phyloP scores from a whole-genome alignment of 1,284 basidiomycete genomes.

The Cystobasidium slooffiae region DNA sequence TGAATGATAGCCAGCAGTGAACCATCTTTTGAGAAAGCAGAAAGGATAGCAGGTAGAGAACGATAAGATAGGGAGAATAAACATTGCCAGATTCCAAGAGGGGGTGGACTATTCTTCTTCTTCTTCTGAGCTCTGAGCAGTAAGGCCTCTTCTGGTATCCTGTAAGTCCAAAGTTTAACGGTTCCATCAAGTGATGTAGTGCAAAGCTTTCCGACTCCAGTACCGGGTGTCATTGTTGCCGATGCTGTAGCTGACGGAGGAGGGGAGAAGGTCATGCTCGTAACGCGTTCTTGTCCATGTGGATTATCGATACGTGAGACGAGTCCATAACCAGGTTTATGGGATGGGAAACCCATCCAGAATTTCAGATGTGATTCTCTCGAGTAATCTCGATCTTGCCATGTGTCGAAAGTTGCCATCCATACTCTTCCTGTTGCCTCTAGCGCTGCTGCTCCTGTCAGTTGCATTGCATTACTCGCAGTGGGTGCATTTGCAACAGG shows the following conservation, averaged over 20 bases:
- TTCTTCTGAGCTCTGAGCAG: not conserved
- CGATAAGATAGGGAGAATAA: conserved; percentile 72
- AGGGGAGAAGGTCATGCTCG: conserved; percentile 66
- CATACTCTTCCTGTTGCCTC: conserved; percentile 61
- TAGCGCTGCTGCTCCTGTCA: conserved; percentile 45
- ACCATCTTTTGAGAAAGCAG: conserved; percentile 82
- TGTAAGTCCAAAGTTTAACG: conserved; percentile 59
- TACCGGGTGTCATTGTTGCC: conserved; percentile 9
- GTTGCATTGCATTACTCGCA: not conserved
- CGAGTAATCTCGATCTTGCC: conserved; percentile 66
- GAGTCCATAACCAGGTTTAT: conserved; percentile 57
- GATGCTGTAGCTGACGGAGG: conserved; percentile 38
- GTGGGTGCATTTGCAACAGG: not conserved
- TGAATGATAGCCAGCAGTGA: conserved; percentile 81
- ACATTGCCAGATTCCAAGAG: conserved; percentile 49
- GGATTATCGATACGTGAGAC: conserved; percentile 91
- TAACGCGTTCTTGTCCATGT: conserved; percentile 73
- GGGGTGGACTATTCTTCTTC: conserved; percentile 35
- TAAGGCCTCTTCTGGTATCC: conserved; percentile 11
- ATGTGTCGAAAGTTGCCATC: conserved; percentile 89
- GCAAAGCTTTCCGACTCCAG: conserved; percentile 52
- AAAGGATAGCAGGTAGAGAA: conserved; percentile 67
- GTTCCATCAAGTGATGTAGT: conserved; percentile 59
- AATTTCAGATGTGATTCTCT: conserved; percentile 82
- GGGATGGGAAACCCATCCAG: conserved; percentile 66